Percentiles rank a stretch among this genome's conserved stretches.
Conservation (phyloP, 371 early-diverging fungal species). For the Mortierella sp. region DNA sequence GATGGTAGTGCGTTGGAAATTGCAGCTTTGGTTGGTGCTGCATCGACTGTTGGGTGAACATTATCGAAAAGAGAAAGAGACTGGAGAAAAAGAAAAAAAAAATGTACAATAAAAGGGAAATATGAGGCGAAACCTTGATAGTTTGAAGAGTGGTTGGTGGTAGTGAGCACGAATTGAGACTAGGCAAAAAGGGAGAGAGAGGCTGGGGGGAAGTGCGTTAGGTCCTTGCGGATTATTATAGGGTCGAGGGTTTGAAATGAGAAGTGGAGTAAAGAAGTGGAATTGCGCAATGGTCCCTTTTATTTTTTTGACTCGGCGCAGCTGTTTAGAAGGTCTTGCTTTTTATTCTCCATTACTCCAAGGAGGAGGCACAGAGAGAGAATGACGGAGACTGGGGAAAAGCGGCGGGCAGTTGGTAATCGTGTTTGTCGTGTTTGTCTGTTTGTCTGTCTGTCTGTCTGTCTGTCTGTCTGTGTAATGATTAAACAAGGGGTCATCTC, state of each 20-base stretch:
- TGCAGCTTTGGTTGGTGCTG: conserved; percentile 30
- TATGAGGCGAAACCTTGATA: neutral
- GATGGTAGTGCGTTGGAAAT: conserved; percentile 47
- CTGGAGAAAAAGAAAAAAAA: neutral
- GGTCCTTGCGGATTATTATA: neutral
- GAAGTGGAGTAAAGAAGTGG: neutral
- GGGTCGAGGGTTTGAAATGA: neutral
- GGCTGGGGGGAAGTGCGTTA: neutral
- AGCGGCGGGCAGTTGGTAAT: neutral
- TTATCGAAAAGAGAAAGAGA: conserved; percentile 10
- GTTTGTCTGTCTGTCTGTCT: too few relatives aligned
- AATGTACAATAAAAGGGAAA: neutral
- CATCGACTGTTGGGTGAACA: conserved; percentile 38
- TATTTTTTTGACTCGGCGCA: neutral
- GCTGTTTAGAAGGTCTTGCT: neutral
- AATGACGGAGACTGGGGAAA: neutral
- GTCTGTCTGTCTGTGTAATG: too few relatives aligned
- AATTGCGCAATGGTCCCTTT: neutral
- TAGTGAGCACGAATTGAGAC: neutral
- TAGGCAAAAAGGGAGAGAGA: neutral
- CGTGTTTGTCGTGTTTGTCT: neutral
- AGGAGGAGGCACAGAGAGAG: too few relatives aligned
- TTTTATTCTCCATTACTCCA: too few relatives aligned
- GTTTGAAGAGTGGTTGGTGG: neutral
- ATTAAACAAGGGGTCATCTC: neutral